phyloP scores from a whole-genome alignment of 148 eudicot genomes.

The Agrostemma githago region DNA sequence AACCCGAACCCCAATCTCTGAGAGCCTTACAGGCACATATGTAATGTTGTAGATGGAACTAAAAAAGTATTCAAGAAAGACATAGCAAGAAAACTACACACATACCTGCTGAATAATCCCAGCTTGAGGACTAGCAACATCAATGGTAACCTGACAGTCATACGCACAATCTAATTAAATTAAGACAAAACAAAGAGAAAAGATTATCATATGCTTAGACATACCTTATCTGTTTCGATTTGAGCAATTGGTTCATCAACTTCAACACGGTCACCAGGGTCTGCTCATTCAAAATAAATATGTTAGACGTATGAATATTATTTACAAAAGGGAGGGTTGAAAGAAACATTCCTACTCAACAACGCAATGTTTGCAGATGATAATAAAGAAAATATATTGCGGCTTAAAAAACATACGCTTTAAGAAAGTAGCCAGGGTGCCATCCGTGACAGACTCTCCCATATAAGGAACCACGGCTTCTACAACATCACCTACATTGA shows the following conservation, averaged over 20 bases:
- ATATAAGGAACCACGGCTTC: slow-evolving; percentile 41
- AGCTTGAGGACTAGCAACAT: slow-evolving; percentile 36
- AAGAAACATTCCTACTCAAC: neutral
- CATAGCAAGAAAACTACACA: neutral
- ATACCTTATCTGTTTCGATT: slow-evolving; percentile 41
- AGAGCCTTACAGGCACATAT: no score
- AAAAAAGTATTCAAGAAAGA: neutral
- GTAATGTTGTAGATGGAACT: neutral
- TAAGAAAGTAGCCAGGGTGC: slow-evolving; percentile 39
- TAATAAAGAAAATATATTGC: neutral
- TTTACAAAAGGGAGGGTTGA: neutral
- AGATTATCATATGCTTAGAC: neutral
- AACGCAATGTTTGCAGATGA: neutral
- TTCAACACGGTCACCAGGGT: slow-evolving; percentile 36
- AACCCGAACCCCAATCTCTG: no score
- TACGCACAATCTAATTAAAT: slow-evolving; percentile 1
- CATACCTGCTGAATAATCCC: slow-evolving; percentile 35
- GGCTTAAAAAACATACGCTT: slow-evolving; percentile 26
- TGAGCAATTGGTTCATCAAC: slow-evolving; percentile 43
- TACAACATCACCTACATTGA: slow-evolving; percentile 33
- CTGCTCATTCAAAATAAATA: slow-evolving; percentile 20
- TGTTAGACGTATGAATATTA: neutral
- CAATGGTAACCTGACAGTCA: slow-evolving; percentile 36
- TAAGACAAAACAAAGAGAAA: neutral
- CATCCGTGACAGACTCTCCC: slow-evolving; percentile 47